These are phyloP conservation scores for Porodaedalea pini DNA, from an alignment of 1,284 basidiomycete genomes.

Conservation along the genomic window DNA sequence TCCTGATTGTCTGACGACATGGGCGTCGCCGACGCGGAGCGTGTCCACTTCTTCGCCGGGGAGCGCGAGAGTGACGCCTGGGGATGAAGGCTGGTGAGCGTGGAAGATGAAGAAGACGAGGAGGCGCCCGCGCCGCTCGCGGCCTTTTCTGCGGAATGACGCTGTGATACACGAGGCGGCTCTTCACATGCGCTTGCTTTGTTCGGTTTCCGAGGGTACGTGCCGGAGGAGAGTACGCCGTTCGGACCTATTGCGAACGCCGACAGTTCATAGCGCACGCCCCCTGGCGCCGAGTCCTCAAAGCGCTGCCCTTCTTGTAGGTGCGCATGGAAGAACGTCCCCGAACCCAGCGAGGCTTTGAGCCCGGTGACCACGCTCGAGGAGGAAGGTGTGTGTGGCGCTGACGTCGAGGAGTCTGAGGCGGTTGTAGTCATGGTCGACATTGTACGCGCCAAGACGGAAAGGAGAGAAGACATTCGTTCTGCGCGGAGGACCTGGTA, in stretches of 20 bases:
- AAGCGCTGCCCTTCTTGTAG: conserved; percentile 17
- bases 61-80: conserved; percentile 4
- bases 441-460: conserved; percentile 5
- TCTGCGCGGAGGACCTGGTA: conserved; percentile 4
- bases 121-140: neutral
- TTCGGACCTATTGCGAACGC: neutral
- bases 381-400: conserved; percentile 16
- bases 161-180: conserved; percentile 12
- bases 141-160: conserved; percentile 7
- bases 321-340: conserved; percentile 20
- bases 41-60: neutral
- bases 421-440: conserved; percentile 5
- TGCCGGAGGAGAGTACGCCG: neutral
- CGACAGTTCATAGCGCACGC: neutral
- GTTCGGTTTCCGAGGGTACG: neutral
- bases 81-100: neutral
- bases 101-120: conserved; percentile 4
- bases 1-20: conserved; percentile 12
- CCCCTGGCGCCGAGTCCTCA: neutral
- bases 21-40: conserved; percentile 1
- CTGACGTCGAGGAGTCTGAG: conserved; percentile 3
- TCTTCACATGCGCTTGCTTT: conserved; percentile 9
- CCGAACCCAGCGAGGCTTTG: conserved; percentile 15
- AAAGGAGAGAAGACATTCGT: conserved; percentile 1
- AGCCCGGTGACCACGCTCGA: conserved; percentile 15